A percentile compares a stretch with the other conserved stretches of the same genome.
Conservation (phyloP, 1,284 basidiomycete species). For the Schizophyllum amplum region DNA sequence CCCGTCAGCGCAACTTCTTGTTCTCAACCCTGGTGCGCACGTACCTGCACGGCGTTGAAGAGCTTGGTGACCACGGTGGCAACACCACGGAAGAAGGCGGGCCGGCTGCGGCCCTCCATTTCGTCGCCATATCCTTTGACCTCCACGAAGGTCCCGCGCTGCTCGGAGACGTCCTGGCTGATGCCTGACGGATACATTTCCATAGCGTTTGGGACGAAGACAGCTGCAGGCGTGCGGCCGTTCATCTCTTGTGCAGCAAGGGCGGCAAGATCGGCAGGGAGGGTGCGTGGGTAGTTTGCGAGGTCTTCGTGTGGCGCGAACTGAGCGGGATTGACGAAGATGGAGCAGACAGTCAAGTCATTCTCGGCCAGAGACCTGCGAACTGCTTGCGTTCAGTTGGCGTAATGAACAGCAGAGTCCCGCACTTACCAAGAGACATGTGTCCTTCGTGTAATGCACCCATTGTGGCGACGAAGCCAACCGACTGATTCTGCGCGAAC, state of each 20-base stretch:
- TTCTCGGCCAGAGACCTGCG: constrained; percentile 68
- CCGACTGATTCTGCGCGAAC: constrained; percentile 51
- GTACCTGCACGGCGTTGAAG: constrained; percentile 85
- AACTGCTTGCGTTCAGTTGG: constrained; percentile 31
- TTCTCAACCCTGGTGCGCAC: constrained; percentile 12
- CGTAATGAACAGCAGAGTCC: constrained; percentile 8
- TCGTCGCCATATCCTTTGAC: constrained; percentile 82
- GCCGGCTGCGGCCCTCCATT: constrained; percentile 82
- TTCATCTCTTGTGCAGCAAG: constrained; percentile 29
- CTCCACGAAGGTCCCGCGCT: constrained; percentile 87
- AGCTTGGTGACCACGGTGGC: constrained; percentile 94
- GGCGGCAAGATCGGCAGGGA: constrained; percentile 56
- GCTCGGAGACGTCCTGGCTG: constrained; percentile 64
- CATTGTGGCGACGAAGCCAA: constrained; percentile 97
- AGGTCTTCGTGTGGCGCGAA: constrained; percentile 96
- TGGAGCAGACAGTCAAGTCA: constrained; percentile 86
- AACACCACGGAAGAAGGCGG: constrained; percentile 93
- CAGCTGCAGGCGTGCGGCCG: constrained; percentile 46
- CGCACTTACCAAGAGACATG: constrained; percentile 66
- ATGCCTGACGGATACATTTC: constrained; percentile 92
- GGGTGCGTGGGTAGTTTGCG: constrained; percentile 82
- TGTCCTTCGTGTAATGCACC: constrained; percentile 94
- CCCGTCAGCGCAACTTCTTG: neutral
- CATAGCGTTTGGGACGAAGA: constrained; percentile 70
- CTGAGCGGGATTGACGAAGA: constrained; percentile 97